Percentiles rank a stretch among this genome's conserved stretches.
These are phyloP conservation scores for Amanita inopinata DNA, from an alignment of 768 basidiomycete genomes.

Conservation along the genomic window DNA sequence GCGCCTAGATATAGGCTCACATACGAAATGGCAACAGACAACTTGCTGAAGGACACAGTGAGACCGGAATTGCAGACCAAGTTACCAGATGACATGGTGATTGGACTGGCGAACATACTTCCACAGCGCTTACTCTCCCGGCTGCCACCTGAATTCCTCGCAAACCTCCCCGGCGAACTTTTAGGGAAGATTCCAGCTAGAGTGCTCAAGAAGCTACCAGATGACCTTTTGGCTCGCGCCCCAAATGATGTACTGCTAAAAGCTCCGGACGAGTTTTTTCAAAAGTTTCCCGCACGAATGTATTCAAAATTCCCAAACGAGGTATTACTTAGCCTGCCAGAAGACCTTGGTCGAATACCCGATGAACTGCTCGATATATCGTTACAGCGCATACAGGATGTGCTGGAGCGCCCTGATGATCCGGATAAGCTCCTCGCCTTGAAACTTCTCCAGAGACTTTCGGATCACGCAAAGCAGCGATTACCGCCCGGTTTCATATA, in stretches of 20 bases:
- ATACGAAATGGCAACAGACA: background rate
- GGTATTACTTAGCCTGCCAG: background rate
- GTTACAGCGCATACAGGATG: background rate
- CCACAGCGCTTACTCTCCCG: background rate
- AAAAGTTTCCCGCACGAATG: background rate
- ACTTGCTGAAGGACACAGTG: background rate
- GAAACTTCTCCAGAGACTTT: background rate
- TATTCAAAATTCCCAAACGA: background rate
- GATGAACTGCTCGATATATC: background rate
- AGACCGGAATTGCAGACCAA: background rate
- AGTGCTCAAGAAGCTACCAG: background rate
- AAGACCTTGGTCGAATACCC: background rate
- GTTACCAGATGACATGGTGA: background rate
- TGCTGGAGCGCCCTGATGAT: background rate
- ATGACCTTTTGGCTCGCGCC: background rate
- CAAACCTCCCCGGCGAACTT: background rate
- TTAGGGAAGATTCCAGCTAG: background rate
- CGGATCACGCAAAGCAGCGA: background rate
- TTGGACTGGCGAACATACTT: background rate
- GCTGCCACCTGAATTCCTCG: background rate
- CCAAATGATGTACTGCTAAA: background rate
- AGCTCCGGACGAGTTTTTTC: background rate
- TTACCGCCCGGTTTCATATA: background rate
- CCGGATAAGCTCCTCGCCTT: background rate
- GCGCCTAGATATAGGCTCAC: background rate